A percentile compares a stretch with the other conserved stretches of the same genome.
phyloP scores from a whole-genome alignment of 2,329 filamentous ascomycete species.

The Huntiella savannae region DNA sequence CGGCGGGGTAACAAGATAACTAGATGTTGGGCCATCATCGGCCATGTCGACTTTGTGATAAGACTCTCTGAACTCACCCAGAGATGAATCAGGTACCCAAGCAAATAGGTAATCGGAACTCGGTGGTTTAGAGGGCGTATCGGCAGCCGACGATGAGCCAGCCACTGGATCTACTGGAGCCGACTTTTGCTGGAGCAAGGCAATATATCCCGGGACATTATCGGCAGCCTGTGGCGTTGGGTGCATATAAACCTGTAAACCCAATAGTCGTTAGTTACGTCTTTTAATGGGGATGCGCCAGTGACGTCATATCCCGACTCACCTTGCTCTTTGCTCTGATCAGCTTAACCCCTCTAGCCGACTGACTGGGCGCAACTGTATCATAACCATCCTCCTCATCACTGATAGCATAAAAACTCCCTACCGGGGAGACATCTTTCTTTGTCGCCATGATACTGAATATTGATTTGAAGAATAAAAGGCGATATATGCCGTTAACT shows the following conservation, averaged over 20 bases:
- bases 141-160: constrained; percentile 13
- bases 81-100: constrained; percentile 77
- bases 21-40: constrained; percentile 61
- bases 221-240: constrained; percentile 84
- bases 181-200: constrained; percentile 75
- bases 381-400: constrained; percentile 94
- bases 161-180: constrained; percentile 17
- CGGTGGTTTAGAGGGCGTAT: constrained; percentile 23
- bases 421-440: constrained; percentile 49
- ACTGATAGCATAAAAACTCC: constrained; percentile 86
- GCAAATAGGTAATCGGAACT: constrained; percentile 67
- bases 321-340: constrained; percentile 95
- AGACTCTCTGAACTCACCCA: constrained; percentile 69
- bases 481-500: not conserved
- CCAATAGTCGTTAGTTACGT: no score
- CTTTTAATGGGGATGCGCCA: not conserved
- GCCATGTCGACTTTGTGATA: constrained; percentile 95
- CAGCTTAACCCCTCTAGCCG: constrained; percentile 73
- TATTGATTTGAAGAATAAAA: not conserved
- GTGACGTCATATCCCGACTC: constrained; percentile 14
- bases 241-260: constrained; percentile 78
- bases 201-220: constrained; percentile 87
- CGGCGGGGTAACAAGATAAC: constrained; percentile 78
- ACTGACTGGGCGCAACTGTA: constrained; percentile 65
- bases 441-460: constrained; percentile 12